Evolutionary conservation across 2,329 filamentous ascomycete species (phyloP).

Genomic region (Aaosphaeria arxii): DNA sequence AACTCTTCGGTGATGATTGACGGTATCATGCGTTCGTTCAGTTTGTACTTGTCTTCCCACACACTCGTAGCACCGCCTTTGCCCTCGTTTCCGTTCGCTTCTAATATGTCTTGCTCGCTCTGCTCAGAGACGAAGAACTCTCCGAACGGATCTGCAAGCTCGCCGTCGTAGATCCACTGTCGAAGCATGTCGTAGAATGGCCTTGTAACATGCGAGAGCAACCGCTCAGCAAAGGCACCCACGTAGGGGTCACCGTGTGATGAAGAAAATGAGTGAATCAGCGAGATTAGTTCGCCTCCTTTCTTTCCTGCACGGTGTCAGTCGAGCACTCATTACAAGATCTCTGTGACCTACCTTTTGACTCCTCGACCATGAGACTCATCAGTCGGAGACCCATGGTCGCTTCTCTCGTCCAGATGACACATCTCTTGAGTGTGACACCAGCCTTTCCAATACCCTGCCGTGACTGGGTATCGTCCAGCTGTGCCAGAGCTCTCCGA

Average conservation of each 20-base stretch:
- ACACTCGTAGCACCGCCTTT: constrained; percentile 74
- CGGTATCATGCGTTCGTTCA: constrained; percentile 82
- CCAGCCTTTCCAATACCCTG: constrained; percentile 78
- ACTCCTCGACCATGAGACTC: constrained; percentile 91
- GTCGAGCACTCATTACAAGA: background rate
- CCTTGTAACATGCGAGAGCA: constrained; percentile 80
- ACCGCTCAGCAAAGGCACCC: constrained; percentile 83
- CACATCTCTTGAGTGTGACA: constrained; percentile 90
- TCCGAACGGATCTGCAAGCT: constrained; percentile 90
- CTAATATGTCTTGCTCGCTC: constrained; percentile 49
- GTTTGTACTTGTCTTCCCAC: constrained; percentile 96
- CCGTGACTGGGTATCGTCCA: constrained; percentile 66
- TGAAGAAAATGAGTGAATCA: constrained; percentile 90
- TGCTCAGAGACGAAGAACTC: constrained; percentile 96
- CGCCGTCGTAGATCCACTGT: constrained; percentile 97
- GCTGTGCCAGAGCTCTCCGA: constrained; percentile 69
- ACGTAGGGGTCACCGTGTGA: constrained; percentile 96
- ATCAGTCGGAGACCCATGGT: constrained; percentile 93
- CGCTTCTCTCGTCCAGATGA: constrained; percentile 95
- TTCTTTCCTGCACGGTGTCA: constrained; percentile 53
- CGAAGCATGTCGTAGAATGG: constrained; percentile 97
- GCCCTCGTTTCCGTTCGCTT: constrained; percentile 38
- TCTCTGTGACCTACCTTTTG: constrained; percentile 57
- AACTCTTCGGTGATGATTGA: constrained; percentile 92
- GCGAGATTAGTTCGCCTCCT: constrained; percentile 86